Conservation (phyloP, 345 rosid species). For the Acer saccharum region DNA sequence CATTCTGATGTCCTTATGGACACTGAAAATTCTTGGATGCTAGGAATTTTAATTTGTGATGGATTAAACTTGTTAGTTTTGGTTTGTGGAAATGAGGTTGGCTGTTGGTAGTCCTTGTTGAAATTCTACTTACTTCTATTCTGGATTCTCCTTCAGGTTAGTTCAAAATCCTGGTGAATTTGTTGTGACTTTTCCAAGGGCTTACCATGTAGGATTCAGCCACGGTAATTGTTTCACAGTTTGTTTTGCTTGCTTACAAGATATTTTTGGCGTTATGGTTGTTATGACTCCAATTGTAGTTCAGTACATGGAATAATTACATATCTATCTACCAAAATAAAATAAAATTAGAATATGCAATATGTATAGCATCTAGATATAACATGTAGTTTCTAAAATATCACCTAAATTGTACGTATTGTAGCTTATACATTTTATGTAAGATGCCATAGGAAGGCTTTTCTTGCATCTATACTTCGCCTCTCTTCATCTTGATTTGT, state of each 20-base stretch:
- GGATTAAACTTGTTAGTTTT: not conserved
- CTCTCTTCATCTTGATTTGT: conserved; percentile 6
- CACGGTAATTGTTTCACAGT: conserved; percentile 74
- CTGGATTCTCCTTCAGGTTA: conserved; percentile 61
- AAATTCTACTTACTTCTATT: conserved; percentile 24
- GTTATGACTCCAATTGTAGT: conserved; percentile 11
- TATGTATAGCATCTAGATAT: not conserved
- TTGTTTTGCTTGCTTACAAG: conserved; percentile 15
- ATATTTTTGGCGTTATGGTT: conserved; percentile 12
- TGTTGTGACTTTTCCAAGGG: conserved; percentile 99
- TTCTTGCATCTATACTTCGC: not conserved
- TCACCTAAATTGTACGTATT: not conserved
- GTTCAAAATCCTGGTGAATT: conserved; percentile 98
- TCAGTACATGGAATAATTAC: conserved; percentile 5
- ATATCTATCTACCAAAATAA: not conserved
- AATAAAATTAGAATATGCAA: conserved; percentile 1
- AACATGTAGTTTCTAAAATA: conserved; percentile 6
- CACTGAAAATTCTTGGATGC: not conserved
- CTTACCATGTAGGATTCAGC: conserved; percentile 99
- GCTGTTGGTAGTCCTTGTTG: conserved; percentile 22
- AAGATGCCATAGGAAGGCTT: not conserved
- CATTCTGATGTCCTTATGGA: not conserved
- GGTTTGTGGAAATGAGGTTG: not conserved
- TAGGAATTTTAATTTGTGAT: conserved; percentile 13
- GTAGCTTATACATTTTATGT: not conserved